A percentile compares a stretch with the other conserved stretches of the same genome.
These are phyloP conservation scores for Mycena leptocephala DNA, from an alignment of 768 basidiomycete genomes.

Conservation along the genomic window DNA sequence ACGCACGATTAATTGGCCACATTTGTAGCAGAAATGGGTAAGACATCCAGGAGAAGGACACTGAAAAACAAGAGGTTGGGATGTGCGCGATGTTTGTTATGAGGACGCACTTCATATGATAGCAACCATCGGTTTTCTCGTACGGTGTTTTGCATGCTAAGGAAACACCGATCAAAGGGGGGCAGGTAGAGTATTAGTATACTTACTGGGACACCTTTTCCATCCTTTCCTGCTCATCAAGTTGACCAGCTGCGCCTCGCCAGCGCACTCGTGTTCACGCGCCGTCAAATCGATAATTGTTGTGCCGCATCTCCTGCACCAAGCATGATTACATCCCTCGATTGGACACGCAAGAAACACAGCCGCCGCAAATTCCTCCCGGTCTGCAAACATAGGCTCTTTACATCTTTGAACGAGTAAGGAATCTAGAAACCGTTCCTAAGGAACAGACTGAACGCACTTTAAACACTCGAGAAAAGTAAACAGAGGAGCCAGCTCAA, in stretches of 20 bases:
- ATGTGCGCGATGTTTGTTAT: not conserved
- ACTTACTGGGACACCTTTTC: slow-evolving; percentile 72
- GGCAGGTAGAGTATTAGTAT: not conserved
- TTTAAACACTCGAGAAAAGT: slow-evolving; percentile 64
- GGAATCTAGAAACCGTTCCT: not conserved
- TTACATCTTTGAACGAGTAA: slow-evolving; percentile 59
- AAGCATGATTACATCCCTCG: slow-evolving; percentile 61
- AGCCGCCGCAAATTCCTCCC: slow-evolving; percentile 58
- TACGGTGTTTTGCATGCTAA: slow-evolving; percentile 65
- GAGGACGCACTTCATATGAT: slow-evolving; percentile 72
- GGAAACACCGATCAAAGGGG: not conserved
- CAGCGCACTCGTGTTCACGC: slow-evolving; percentile 71
- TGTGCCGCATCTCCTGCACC: slow-evolving; percentile 75
- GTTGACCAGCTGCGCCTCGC: slow-evolving; percentile 65
- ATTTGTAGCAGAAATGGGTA: slow-evolving; percentile 71
- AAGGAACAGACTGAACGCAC: slow-evolving; percentile 51
- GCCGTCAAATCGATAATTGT: slow-evolving; percentile 50
- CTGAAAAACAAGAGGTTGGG: slow-evolving; percentile 44
- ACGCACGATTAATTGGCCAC: slow-evolving; percentile 61
- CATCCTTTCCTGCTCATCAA: slow-evolving; percentile 69
- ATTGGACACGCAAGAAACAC: slow-evolving; percentile 65
- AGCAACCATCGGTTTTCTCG: slow-evolving; percentile 67
- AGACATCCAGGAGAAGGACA: slow-evolving; percentile 72
- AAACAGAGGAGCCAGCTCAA: slow-evolving; percentile 61
- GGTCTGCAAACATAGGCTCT: slow-evolving; percentile 65